Conservation (phyloP, 2,329 filamentous ascomycete species). For the Emergomyces pasteurianus region DNA sequence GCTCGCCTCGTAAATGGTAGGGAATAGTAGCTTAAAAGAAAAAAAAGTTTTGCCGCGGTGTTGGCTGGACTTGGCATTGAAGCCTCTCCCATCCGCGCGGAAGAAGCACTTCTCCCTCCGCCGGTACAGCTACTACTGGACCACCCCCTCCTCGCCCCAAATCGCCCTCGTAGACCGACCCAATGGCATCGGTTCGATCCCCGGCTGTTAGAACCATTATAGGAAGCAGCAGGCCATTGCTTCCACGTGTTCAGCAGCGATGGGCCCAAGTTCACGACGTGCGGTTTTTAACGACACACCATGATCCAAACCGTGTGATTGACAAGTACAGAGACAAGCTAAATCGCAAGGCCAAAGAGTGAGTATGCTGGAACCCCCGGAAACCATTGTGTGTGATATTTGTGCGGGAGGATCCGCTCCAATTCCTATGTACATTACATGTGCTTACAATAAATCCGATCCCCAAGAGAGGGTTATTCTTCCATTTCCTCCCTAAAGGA, state of each 20-base stretch:
- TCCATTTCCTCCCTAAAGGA: slow-evolving; percentile 50
- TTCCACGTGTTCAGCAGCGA: slow-evolving; percentile 48
- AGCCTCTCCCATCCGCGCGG: neutral
- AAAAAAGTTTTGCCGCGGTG: neutral
- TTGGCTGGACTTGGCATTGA: neutral
- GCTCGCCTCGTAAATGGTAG: too few relatives aligned
- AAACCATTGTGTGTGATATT: too few relatives aligned
- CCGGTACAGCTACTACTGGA: neutral
- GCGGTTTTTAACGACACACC: slow-evolving; percentile 74
- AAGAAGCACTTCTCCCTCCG: neutral
- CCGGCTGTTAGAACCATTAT: slow-evolving; percentile 7
- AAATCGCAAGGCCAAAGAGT: slow-evolving; percentile 63
- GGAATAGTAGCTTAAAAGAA: too few relatives aligned
- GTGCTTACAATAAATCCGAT: neutral
- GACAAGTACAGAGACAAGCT: slow-evolving; percentile 87
- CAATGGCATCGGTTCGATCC: slow-evolving; percentile 7
- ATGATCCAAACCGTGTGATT: slow-evolving; percentile 50
- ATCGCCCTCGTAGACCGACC: neutral
- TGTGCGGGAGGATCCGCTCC: neutral
- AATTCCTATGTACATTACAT: neutral
- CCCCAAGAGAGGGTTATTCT: slow-evolving; percentile 52
- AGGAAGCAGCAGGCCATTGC: neutral
- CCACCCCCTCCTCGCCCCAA: neutral
- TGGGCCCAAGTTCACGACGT: slow-evolving; percentile 91
- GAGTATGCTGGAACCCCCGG: slow-evolving; percentile 5